Percentiles rank a stretch among this genome's conserved stretches.
Evolutionary conservation across 2,329 filamentous ascomycete genomes (phyloP).

Genomic region (Pestalotiopsis sp.): DNA sequence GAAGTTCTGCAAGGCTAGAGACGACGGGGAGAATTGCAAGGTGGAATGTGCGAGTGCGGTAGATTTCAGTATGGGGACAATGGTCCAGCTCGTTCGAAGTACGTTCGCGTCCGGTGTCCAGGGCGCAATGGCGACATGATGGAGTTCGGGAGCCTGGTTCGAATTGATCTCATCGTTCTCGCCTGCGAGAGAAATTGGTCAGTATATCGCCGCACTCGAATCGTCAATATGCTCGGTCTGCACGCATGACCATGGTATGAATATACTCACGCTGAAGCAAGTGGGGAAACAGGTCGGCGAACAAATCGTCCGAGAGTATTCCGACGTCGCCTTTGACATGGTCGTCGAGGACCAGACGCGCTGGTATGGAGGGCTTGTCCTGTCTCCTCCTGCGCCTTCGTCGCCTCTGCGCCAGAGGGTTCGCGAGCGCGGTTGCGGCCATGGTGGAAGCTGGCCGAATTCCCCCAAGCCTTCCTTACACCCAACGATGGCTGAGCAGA

Average conservation of each 20-base stretch:
- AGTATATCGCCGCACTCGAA: constrained; percentile 10
- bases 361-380: constrained; percentile 77
- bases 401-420: constrained; percentile 35
- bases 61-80: constrained; percentile 74
- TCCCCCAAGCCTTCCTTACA: constrained; percentile 3
- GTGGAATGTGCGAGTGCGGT: constrained; percentile 73
- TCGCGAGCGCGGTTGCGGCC: constrained; percentile 25
- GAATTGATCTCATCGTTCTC: constrained; percentile 30
- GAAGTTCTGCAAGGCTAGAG: constrained; percentile 77
- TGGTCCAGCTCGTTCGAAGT: constrained; percentile 76
- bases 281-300: constrained; percentile 77
- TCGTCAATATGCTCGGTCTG: constrained; percentile 18
- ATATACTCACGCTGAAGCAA: constrained; percentile 52
- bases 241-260: constrained; percentile 12
- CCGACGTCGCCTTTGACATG: constrained; percentile 85
- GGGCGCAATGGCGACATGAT: constrained; percentile 74
- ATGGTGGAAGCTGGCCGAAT: background rate
- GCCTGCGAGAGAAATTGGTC: constrained; percentile 25
- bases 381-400: constrained; percentile 58
- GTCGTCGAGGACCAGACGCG: constrained; percentile 82
- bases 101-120: constrained; percentile 65
- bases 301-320: constrained; percentile 84
- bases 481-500: background rate
- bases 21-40: constrained; percentile 76
- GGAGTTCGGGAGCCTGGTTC: constrained; percentile 41